Evolutionary conservation across 139 green algal species (phyloP), one percentile per base, ranked within the genome.

Genomic region (Dunaliella primolecta): DNA sequence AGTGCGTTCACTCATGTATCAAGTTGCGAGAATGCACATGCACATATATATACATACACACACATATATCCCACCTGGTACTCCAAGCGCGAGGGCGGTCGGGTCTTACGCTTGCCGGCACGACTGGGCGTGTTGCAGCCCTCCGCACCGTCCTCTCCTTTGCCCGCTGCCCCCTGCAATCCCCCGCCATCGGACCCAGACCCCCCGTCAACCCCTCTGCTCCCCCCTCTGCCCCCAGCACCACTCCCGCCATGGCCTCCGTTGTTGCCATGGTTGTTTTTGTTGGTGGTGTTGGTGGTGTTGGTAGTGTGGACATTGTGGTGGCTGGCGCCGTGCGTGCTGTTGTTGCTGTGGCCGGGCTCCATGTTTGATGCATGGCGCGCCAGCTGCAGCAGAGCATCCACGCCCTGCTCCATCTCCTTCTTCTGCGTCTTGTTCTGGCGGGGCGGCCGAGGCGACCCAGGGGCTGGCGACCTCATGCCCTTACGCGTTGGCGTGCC

Each of bases 361-460:
- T 80, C 75, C 7, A 80, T 80, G 75, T 30, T 80, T 2, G 75
- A 80, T 30, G 75, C 75, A 36, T 80, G 75, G n/a, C 32, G 32
- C n/a, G 75, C 75, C 75, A 80, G 75, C 75, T 80, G 75, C 75
- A 80, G 75, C n/a, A 80, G n/a, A 2, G 75, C 75, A 80, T 80
- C 75, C 29, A 80, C 75, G 75, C 75, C 75, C 30, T 80, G 75
- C 75, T 80, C 75, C 75, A 80, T 80, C 75, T 80, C 75, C 75
- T 33, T 32, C 75, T 32, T 33, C 33, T 80, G 75, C 75, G 75
- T 36, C n/a, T 80, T 27, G 75, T 33, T 27, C 75, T 80, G 75
- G 24, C 75, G 21, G 30, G 75, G 75, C 75, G 29, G 75, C n/a
- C n/a, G 75, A 29, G 7, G 7, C 27, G 75, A 32, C 29, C 29